A percentile compares a stretch with the other conserved stretches of the same genome.
Conservation (phyloP, 805 yeast genomes). For the Saccharomyces paradoxus region DNA sequence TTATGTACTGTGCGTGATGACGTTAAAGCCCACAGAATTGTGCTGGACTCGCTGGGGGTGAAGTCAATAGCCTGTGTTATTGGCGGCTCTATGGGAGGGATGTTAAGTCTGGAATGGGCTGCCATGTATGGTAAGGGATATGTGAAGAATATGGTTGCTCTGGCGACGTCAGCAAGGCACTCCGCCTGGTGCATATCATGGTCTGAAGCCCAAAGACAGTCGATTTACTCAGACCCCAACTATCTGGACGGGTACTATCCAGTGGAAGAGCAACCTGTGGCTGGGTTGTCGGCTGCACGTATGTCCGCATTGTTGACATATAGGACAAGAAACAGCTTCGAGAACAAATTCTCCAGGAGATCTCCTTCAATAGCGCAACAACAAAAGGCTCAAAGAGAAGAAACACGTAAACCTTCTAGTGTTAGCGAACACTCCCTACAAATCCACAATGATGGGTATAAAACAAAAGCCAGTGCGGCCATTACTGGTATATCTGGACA, state of each 20-base stretch:
- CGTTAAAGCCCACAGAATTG: slow-evolving; percentile 64
- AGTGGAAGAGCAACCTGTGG: slow-evolving; percentile 67
- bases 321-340: slow-evolving; percentile 86
- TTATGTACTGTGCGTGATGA: slow-evolving; percentile 91
- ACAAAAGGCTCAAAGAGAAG: slow-evolving; percentile 23
- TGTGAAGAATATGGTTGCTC: slow-evolving; percentile 65
- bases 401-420: slow-evolving; percentile 31
- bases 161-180: slow-evolving; percentile 90
- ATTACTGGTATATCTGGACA: neutral
- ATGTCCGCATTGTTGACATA: slow-evolving; percentile 94
- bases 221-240: slow-evolving; percentile 90
- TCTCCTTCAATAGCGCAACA: slow-evolving; percentile 39
- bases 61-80: slow-evolving; percentile 71
- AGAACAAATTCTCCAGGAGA: slow-evolving; percentile 82
- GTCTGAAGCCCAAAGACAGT: slow-evolving; percentile 97
- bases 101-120: slow-evolving; percentile 86
- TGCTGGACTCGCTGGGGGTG: slow-evolving; percentile 76
- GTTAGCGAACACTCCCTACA: slow-evolving; percentile 69
- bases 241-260: slow-evolving; percentile 85
- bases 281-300: slow-evolving; percentile 91
- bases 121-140: slow-evolving; percentile 51
- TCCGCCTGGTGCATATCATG: slow-evolving; percentile 98
- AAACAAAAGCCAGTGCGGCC: slow-evolving; percentile 15
- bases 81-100: slow-evolving; percentile 99
- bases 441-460: slow-evolving; percentile 80